phyloP scores from a whole-genome alignment of 2,329 filamentous ascomycete species.

The Hymenoscyphus occultus region DNA sequence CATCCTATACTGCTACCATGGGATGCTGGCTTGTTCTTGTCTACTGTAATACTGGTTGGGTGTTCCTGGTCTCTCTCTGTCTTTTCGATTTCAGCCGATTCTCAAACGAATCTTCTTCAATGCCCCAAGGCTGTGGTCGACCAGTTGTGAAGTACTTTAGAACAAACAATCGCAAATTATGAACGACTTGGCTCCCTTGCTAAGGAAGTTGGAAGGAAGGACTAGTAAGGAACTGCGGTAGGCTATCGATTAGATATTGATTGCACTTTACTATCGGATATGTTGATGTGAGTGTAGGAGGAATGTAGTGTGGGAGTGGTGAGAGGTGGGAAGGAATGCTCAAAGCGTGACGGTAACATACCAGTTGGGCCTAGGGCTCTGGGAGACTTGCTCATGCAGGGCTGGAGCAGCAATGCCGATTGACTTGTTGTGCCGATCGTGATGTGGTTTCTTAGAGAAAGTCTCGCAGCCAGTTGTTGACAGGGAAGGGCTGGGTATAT shows the following conservation, averaged over 20 bases:
- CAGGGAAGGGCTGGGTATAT: constrained; percentile 14
- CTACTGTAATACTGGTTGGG: constrained; percentile 5
- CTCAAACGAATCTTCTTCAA: constrained; percentile 7
- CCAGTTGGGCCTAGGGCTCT: constrained; percentile 28
- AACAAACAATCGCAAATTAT: too few species aligned
- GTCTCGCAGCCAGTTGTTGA: constrained; percentile 7
- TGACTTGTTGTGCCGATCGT: constrained; percentile 24
- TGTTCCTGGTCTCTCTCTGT: not conserved
- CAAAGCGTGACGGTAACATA: constrained; percentile 26
- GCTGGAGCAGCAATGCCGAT: constrained; percentile 22
- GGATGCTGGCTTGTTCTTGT: constrained; percentile 13
- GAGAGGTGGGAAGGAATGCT: constrained; percentile 27
- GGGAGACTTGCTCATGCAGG: constrained; percentile 28
- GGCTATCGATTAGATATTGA: constrained; percentile 3
- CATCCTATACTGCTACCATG: constrained; percentile 30
- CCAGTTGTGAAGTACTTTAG: not conserved
- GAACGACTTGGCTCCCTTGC: constrained; percentile 4
- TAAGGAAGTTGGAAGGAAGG: not conserved
- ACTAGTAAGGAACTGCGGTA: not conserved
- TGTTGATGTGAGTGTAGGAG: constrained; percentile 22
- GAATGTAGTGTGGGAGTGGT: constrained; percentile 21
- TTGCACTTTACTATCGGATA: constrained; percentile 7
- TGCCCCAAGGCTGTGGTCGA: constrained; percentile 1
- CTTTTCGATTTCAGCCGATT: constrained; percentile 1
- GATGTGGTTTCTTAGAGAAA: constrained; percentile 8